Evolutionary conservation across 2,329 filamentous ascomycete species (phyloP).

Genomic region (Triangularia setosa): DNA sequence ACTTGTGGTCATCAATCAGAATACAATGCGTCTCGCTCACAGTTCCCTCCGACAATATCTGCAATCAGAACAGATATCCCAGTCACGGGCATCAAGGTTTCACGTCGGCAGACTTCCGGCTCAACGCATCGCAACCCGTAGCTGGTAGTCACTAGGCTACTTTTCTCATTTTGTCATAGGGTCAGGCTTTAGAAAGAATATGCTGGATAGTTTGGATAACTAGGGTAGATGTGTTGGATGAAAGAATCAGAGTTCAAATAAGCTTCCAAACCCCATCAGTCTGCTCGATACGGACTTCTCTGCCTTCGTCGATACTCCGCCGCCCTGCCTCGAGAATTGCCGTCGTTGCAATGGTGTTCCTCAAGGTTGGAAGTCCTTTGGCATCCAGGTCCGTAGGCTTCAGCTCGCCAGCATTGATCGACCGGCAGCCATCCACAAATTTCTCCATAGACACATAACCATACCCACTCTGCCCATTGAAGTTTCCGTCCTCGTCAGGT

Average conservation of each 20-base stretch:
- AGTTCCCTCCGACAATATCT: constrained; percentile 19
- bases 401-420: constrained; percentile 69
- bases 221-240: neutral
- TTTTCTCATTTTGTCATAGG: too few relatives aligned
- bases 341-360: constrained; percentile 86
- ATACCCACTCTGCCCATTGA: constrained; percentile 85
- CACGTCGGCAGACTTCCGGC: neutral
- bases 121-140: neutral
- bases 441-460: constrained; percentile 95
- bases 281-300: constrained; percentile 70
- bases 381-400: constrained; percentile 74
- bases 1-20: constrained; percentile 9
- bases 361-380: constrained; percentile 77
- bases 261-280: constrained; percentile 66
- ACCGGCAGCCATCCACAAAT: constrained; percentile 82
- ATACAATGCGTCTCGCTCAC: constrained; percentile 14
- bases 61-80: constrained; percentile 11
- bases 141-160: too few relatives aligned
- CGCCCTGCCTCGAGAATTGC: constrained; percentile 87
- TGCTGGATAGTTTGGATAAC: neutral
- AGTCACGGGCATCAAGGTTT: constrained; percentile 4
- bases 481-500: constrained; percentile 92
- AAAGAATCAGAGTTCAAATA: constrained; percentile 34
- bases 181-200: too few relatives aligned
- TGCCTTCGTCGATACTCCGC: constrained; percentile 75